phyloP scores from a whole-genome alignment of 164 flowering plant genomes.

The Nelumbo lutea region DNA sequence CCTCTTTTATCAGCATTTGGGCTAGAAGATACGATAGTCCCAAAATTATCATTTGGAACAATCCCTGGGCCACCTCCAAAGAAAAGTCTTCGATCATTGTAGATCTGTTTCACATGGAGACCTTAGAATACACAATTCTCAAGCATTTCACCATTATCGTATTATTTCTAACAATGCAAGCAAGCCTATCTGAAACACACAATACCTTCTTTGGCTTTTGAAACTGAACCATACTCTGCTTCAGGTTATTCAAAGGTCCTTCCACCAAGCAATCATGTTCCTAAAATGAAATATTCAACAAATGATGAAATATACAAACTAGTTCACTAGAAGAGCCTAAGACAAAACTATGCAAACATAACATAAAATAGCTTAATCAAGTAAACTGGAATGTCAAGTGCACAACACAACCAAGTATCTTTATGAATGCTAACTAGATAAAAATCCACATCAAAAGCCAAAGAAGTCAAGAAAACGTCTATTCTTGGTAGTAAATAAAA shows the following conservation, averaged over 20 bases:
- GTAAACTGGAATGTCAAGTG: neutral
- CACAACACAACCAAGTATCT: neutral
- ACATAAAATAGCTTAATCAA: too few relatives aligned
- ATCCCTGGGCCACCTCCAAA: conserved; percentile 82
- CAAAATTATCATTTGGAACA: conserved; percentile 61
- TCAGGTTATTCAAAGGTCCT: conserved; percentile 94
- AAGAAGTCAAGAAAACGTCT: neutral
- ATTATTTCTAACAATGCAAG: neutral
- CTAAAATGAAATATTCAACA: conserved; percentile 27
- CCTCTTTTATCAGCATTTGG: conserved; percentile 77
- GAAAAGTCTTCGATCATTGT: conserved; percentile 83
- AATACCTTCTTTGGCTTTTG: conserved; percentile 97
- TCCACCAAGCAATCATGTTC: conserved; percentile 98
- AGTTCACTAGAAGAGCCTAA: too few relatives aligned
- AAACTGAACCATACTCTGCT: conserved; percentile 99
- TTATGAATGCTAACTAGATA: too few relatives aligned
- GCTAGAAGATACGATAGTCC: conserved; percentile 43
- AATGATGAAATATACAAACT: neutral
- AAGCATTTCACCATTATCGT: neutral
- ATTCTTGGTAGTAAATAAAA: neutral
- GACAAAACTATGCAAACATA: too few relatives aligned
- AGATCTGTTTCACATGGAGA: conserved; percentile 52
- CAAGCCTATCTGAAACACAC: neutral
- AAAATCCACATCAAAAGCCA: too few relatives aligned
- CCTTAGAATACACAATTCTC: neutral